Percentiles rank a stretch among this genome's conserved stretches.
Evolutionary conservation across 2,329 filamentous ascomycete species (phyloP).

Genomic region (Thielaviopsis punctulata): DNA sequence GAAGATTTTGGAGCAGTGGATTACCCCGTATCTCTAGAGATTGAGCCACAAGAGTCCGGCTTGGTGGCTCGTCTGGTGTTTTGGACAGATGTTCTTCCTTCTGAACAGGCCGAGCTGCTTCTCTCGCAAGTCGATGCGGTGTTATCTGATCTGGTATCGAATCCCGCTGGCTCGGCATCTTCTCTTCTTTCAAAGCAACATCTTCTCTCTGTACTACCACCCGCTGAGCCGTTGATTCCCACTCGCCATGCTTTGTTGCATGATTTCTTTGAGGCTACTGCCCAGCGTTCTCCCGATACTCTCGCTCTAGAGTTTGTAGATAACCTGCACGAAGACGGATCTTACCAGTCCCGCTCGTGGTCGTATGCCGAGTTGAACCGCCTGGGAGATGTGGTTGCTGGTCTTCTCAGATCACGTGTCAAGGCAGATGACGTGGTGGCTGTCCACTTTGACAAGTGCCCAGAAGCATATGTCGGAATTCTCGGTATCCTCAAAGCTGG

Average conservation of each 20-base stretch:
- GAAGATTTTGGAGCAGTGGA: constrained; percentile 55
- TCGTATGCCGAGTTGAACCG: constrained; percentile 55
- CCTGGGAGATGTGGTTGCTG: constrained; percentile 55
- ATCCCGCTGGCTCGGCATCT: constrained; percentile 25
- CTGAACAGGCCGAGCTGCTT: constrained; percentile 47
- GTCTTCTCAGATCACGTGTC: constrained; percentile 37
- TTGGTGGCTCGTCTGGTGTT: constrained; percentile 51
- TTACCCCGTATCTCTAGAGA: constrained; percentile 66
- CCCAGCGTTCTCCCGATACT: constrained; percentile 35
- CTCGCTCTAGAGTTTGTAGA: constrained; percentile 62
- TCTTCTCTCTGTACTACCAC: constrained; percentile 49
- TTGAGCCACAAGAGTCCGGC: constrained; percentile 36
- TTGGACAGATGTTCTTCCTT: constrained; percentile 45
- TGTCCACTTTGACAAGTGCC: constrained; percentile 70
- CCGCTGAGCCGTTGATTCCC: constrained; percentile 38
- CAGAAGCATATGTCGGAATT: constrained; percentile 69
- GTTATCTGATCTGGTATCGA: constrained; percentile 39
- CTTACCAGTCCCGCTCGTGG: constrained; percentile 30
- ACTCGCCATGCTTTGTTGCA: constrained; percentile 49
- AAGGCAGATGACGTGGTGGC: constrained; percentile 46
- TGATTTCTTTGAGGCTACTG: constrained; percentile 56
- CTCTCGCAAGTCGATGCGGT: constrained; percentile 54
- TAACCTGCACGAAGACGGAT: constrained; percentile 28
- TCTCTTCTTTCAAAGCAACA: constrained; percentile 21
- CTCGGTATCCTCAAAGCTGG: constrained; percentile 70